A percentile compares a stretch with the other conserved stretches of the same genome.
Evolutionary conservation across 73 alveolate species (phyloP).

Genomic region (Paramecium biaurelia): DNA sequence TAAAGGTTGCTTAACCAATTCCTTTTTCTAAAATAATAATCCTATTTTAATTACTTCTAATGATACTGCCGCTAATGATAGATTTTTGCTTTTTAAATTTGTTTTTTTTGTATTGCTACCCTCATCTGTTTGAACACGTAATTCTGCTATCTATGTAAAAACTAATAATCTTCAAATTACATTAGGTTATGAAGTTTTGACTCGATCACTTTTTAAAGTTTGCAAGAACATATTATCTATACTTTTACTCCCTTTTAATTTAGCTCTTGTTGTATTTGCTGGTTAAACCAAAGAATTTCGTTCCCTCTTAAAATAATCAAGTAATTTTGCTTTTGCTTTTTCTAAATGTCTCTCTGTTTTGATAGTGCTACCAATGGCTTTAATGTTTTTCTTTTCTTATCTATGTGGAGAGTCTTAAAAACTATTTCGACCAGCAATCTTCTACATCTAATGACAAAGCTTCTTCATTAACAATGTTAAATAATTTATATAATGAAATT

Average conservation of each 20-base stretch:
- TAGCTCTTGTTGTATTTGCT: not conserved
- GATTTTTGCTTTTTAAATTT: not conserved
- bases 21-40: not conserved
- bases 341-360: constrained; percentile 2
- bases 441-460: not conserved
- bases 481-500: not conserved
- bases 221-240: not conserved
- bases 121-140: constrained; percentile 10
- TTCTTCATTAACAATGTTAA: constrained; percentile 24
- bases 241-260: constrained; percentile 29
- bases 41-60: not conserved
- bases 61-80: not conserved
- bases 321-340: not conserved
- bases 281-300: not conserved
- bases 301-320: constrained; percentile 45
- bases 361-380: not conserved
- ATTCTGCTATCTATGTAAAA: not conserved
- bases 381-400: not conserved
- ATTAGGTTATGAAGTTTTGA: not conserved
- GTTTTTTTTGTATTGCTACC: not conserved
- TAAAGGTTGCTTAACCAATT: not conserved
- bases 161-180: not conserved
- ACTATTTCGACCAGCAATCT: not conserved
- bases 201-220: not conserved
- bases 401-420: not conserved